phyloP scores from a whole-genome alignment of 2,329 filamentous ascomycete species.

The Penicillium sp. region DNA sequence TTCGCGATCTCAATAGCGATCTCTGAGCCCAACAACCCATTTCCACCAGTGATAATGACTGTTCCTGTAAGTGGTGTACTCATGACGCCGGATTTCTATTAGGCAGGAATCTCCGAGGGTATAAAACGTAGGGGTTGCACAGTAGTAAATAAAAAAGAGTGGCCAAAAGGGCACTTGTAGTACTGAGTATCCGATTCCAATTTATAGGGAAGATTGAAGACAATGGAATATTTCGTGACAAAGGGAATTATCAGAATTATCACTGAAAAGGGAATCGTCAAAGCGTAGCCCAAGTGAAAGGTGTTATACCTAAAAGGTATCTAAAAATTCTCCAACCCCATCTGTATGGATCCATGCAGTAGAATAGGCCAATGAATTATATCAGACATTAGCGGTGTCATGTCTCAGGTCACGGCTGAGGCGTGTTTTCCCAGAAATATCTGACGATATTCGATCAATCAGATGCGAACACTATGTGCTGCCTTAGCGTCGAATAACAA shows the following conservation, averaged over 20 bases:
- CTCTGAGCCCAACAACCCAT: constrained; percentile 30
- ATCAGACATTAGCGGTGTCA: constrained; percentile 11
- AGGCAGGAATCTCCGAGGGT: background rate
- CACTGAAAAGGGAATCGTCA: background rate
- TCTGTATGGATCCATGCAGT: background rate
- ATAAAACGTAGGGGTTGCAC: background rate
- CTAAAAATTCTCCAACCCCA: constrained; percentile 9
- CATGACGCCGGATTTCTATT: constrained; percentile 15
- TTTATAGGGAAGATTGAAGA: constrained; percentile 2
- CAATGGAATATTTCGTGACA: constrained; percentile 5
- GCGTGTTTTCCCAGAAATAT: constrained; percentile 9
- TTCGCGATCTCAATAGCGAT: constrained; percentile 31
- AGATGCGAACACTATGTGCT: constrained; percentile 13
- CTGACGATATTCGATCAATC: constrained; percentile 16
- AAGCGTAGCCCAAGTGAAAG: constrained; percentile 5
- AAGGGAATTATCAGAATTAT: background rate
- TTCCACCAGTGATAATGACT: constrained; percentile 32
- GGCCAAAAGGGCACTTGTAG: background rate
- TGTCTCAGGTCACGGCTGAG: constrained; percentile 17
- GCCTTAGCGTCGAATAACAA: constrained; percentile 9
- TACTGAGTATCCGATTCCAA: background rate
- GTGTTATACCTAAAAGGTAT: constrained; percentile 6
- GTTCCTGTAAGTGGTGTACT: constrained; percentile 30
- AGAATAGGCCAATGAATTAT: constrained; percentile 8
- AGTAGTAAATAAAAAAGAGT: background rate